Evolutionary conservation across 768 basidiomycete genomes (phyloP), one percentile per base, ranked within the genome.

Genomic region (Serpula lacrymans): DNA sequence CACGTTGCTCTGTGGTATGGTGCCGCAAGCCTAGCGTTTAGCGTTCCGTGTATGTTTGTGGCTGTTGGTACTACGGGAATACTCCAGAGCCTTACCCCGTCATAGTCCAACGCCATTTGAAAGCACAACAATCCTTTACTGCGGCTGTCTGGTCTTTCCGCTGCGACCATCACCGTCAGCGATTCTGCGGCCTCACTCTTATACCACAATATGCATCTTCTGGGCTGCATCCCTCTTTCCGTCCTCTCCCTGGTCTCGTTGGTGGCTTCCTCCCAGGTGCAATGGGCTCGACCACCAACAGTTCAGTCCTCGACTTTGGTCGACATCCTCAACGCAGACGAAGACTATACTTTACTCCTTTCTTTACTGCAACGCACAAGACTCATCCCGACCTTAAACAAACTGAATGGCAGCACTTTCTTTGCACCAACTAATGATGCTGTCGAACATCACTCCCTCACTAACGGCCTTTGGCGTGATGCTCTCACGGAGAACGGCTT

Each of bases 341-440:
- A 79, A 2, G 84, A 95, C 62, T 94, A 90, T 55, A 68, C 80
- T 1, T 82, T 80, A 21, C 70, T 96, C 13, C 65, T 98, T 13
- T 57, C 57, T 16, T 77, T 97, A 11, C 72, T 98, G 9, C 92
- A 95, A 60, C 77, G 79, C 11, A 77, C 95, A 3, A 82, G 82
- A 45, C 82, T 98, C 47, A 82, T 99, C 39, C 96, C 96, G 2
- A 90, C 89, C 5, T 74, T 99, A 48, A 96, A 95, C 61, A 80
- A 71, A 49, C 80, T 99, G 49, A 82, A 87, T 43, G 78, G 71
- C 28, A 75, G 75, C 57, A 96, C 96, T 20, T 60, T 99, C 34
- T 98, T 97, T 55, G 96, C 96, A 2, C 96, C 96, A 2, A 96
- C 90, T 14, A 94, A 99, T 65, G 82, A 90, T 43, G 96, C 96